phyloP scores from a whole-genome alignment of 768 basidiomycete genomes.

The Cystobasidium tubakii region DNA sequence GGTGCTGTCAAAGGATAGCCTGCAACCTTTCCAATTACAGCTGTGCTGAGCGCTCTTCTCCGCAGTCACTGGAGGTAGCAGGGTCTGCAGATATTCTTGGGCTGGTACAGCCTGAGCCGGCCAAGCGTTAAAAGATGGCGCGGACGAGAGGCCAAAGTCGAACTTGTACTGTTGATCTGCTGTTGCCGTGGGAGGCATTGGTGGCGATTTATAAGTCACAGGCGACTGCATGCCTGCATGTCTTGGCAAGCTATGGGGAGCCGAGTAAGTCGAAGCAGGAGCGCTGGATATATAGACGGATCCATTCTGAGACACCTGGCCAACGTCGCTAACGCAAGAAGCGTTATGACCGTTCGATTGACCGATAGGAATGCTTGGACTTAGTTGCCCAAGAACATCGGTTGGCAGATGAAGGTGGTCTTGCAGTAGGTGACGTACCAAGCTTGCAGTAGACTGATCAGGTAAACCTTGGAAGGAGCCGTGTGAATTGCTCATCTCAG shows the following conservation, averaged over 20 bases:
- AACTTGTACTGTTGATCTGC: not conserved
- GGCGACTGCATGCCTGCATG: not conserved
- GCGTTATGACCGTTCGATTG: not conserved
- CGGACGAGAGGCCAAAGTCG: not conserved
- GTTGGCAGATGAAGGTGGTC: conserved; percentile 30
- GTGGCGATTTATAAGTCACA: not conserved
- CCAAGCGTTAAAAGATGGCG: not conserved
- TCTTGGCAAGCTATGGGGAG: not conserved
- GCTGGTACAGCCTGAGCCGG: not conserved
- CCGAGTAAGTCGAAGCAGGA: not conserved
- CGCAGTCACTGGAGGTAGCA: not conserved
- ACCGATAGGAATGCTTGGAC: not conserved
- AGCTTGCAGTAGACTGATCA: conserved; percentile 17
- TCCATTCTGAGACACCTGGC: not conserved
- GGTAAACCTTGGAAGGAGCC: not conserved
- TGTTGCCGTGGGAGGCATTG: not conserved
- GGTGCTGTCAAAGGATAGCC: conserved; percentile 10
- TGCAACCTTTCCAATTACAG: conserved; percentile 31
- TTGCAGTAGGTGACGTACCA: conserved; percentile 27
- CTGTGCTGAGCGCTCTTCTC: not conserved
- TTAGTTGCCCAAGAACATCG: conserved; percentile 13
- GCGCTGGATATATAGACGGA: not conserved
- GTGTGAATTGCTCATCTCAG: not conserved
- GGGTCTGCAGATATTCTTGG: not conserved
- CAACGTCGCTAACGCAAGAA: not conserved